Evolutionary conservation across 2,329 filamentous ascomycete genomes (phyloP), one percentile per base, ranked within the genome.

Genomic region (Davidsoniella neocaledoniae): DNA sequence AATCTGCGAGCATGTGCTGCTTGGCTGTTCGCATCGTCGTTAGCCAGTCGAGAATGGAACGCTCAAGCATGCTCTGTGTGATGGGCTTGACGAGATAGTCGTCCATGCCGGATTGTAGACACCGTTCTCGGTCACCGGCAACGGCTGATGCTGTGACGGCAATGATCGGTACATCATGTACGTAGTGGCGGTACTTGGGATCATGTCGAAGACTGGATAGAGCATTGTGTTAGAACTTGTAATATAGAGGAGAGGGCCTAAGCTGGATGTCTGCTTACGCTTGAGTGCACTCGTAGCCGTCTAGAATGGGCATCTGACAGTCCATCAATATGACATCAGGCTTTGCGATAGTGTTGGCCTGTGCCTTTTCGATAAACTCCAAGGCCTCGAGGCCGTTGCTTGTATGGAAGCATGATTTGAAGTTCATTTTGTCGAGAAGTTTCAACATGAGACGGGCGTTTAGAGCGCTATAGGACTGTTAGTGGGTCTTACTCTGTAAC

Each of bases 71-170:
- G 25, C 38, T 52, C 25, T 45, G 75, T 56, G 79, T 81, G 39
- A 86, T 82, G 1, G 82, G 83, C 58, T 84, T 84, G n/a, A 77
- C 68, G 8, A 85, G 66, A 57, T 84, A 82, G 58, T 84, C 81
- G 56, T 86, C 81, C 83, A 86, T 86, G 29, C 83, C 83, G 7
- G 81, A 79, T 54, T 71, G 72, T 53, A 75, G 73, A 59, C 82
- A 86, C 59, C 85, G 86, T 59, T 86, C 82, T 45, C 73, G 70
- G 57, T 87, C 83, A 4, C 83, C 83, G 59, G 85, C 80, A 39
- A 86, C 86, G 0, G 83, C 83, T 3, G 78, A 83, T 4, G 82
- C 83, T 0, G 83, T 87, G 80, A 87, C 85, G n/a, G 83, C 83
- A 37, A 87, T 78, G 46, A 87, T 85, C 0, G 82, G 82, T 4